Evolutionary conservation across 352 stramenopile species (phyloP), one percentile per base, ranked within the genome.

Genomic region (Globisporangium sylvaticum): DNA sequence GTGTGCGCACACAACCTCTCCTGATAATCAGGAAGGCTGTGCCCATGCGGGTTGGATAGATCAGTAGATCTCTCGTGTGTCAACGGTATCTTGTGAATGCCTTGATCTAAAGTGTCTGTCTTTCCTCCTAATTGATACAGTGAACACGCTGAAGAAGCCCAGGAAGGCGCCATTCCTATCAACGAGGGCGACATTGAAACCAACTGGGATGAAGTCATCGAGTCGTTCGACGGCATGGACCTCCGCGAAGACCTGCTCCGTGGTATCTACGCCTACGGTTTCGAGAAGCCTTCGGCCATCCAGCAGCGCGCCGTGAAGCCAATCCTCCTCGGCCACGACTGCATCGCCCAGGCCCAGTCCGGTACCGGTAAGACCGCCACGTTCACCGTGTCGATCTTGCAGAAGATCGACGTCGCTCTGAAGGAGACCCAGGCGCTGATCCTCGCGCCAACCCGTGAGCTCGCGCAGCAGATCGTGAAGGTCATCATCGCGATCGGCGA

Each of bases 251-350:
- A 99, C 76, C 84, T 99, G 53, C 92, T 99, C 32, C 90, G 97
- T 70, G 98, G 98, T 64, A 99, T 99, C 76, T 99, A 99, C 83
- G 96, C 97, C 18, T 99, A 99, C 83, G 98, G 98, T 97, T 99
- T 99, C 76, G 98, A 99, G 81, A 99, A 99, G 84, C 98, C 98
- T 42, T 99, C 97, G 69, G 97, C 98, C 57, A 99, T 99, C 83
- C 98, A 99, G 84, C 97, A 99, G 83, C 88, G 97, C 65, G 90
- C 91, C n/a, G 97, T 99, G 62, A 98, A 98, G 84, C 98, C 98
- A 52, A 98, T 98, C 62, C 90, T 99, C 29, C 72, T 98, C 64
- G 97, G 97, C 71, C 88, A 97, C 69, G 97, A 99, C 78, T 96
- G 98, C 70, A 99, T 99, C 75, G 97, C 97, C 32, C 97, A 99